Evolutionary conservation across 164 flowering plant species (phyloP), one percentile per base, ranked within the genome.

Genomic region (Protea cynaroides): DNA sequence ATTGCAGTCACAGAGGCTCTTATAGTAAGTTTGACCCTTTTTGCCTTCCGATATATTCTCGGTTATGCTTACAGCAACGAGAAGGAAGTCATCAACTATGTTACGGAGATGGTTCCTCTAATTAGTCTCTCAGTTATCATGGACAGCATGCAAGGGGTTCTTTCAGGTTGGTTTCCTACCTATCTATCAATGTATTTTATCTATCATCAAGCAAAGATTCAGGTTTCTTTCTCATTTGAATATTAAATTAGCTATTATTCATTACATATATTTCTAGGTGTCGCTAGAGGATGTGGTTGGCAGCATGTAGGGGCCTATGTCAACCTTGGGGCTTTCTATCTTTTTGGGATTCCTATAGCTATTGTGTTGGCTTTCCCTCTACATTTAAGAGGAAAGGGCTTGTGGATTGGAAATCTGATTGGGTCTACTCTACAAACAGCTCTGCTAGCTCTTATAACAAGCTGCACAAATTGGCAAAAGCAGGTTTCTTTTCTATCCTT

Each of bases 231-330:
- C 52, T 49, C 19, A 49, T 11, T 12, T 49, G 14, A 0, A 44
- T 49, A 49, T 49, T 18, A 49, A 13, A 0, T 49, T 49, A 49
- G 52, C 18, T 49, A 6, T 15, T 44, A 22, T 34, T n/a, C n/a
- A n/a, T n/a, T n/a, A n/a, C n/a, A n/a, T n/a, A 43, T 18, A 8
- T 15, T 51, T 56, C 18, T 67, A 87, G 94, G 94, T 43, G 73
- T 88, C 64, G 89, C 95, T 1, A 77, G 95, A 71, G 95, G 97
- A 56, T 82, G 87, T 60, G 96, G 97, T 15, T 87, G 90, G 96
- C 96, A 91, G 78, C 81, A 83, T 56, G 62, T 87, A 29, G 92
- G 93, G 22, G 93, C 96, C 10, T 86, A 66, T 59, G 74, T 86
- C 5, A 89, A 89, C 64, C 86, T 91, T 29, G 87, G 75, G 0